phyloP scores from a whole-genome alignment of 1,284 basidiomycete species.

The Microbotryomycetes sp. region DNA sequence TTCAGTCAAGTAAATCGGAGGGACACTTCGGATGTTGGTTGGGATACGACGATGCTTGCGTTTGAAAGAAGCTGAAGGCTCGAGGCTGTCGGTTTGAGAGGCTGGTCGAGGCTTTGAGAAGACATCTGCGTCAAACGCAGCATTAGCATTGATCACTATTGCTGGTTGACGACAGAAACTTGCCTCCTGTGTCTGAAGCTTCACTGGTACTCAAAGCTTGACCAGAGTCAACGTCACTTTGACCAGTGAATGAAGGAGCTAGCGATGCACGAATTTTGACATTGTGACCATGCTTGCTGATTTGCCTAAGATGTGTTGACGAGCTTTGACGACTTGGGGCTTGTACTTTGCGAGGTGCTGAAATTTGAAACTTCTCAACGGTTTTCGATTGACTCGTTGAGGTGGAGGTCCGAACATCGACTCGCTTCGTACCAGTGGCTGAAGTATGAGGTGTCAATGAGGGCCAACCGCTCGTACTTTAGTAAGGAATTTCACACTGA shows the following conservation, averaged over 20 bases:
- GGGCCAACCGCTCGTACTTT: no score
- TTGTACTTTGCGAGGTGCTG: not conserved
- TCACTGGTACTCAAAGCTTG: no score
- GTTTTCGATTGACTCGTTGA: no score
- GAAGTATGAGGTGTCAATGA: no score
- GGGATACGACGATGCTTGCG: slow-evolving; percentile 28
- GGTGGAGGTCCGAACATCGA: no score
- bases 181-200: no score
- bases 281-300: not conserved
- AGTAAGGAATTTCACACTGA: no score
- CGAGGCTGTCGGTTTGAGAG: not conserved
- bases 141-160: no score
- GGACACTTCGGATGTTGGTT: slow-evolving; percentile 24
- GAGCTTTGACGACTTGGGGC: not conserved
- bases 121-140: no score
- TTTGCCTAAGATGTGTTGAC: not conserved
- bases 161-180: not conserved
- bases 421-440: no score
- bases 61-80: slow-evolving; percentile 8
- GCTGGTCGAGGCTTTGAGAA: not conserved
- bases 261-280: not conserved
- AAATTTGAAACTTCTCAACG: not conserved
- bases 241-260: not conserved
- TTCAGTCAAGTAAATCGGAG: slow-evolving; percentile 21
- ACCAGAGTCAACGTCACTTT: not conserved